Conservation (phyloP, 2,329 filamentous ascomycete species). For the Myotisia sp. region DNA sequence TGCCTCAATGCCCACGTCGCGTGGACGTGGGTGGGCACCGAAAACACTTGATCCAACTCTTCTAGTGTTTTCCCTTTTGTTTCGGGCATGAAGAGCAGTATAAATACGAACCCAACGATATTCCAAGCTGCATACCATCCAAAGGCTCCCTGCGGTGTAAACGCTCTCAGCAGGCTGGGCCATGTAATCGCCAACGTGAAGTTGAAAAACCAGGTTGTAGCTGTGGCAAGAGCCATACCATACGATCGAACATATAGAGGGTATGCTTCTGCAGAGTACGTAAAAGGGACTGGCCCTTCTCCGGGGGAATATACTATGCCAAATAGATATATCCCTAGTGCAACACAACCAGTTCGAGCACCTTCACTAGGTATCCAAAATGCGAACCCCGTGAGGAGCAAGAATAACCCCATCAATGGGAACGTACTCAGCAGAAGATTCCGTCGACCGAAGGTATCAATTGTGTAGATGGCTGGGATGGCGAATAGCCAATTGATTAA, state of each 20-base stretch:
- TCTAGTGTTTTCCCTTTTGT: slow-evolving; percentile 32
- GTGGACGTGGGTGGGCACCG: slow-evolving; percentile 35
- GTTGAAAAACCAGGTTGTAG: slow-evolving; percentile 47
- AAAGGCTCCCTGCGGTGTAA: slow-evolving; percentile 39
- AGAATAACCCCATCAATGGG: slow-evolving; percentile 44
- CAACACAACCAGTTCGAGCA: slow-evolving; percentile 29
- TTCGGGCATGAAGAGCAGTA: slow-evolving; percentile 29
- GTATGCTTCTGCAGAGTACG: slow-evolving; percentile 53
- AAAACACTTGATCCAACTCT: slow-evolving; percentile 41
- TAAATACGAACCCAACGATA: slow-evolving; percentile 33
- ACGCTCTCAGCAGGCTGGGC: slow-evolving; percentile 36
- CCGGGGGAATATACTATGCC: slow-evolving; percentile 39
- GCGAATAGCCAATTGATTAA: slow-evolving; percentile 53
- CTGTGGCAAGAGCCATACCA: slow-evolving; percentile 51
- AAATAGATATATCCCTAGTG: slow-evolving; percentile 32
- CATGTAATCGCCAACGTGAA: slow-evolving; percentile 40
- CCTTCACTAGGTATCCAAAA: slow-evolving; percentile 35
- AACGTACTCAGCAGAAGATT: slow-evolving; percentile 51
- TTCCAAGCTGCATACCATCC: slow-evolving; percentile 36
- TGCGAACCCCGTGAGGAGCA: slow-evolving; percentile 40
- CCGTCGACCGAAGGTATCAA: slow-evolving; percentile 53
- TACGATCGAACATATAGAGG: slow-evolving; percentile 48
- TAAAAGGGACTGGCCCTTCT: slow-evolving; percentile 51
- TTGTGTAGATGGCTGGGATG: slow-evolving; percentile 49
- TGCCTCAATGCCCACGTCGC: slow-evolving; percentile 27